Evolutionary conservation across 805 yeast genomes (phyloP).

Genomic region (Middelhovenomyces tepae): DNA sequence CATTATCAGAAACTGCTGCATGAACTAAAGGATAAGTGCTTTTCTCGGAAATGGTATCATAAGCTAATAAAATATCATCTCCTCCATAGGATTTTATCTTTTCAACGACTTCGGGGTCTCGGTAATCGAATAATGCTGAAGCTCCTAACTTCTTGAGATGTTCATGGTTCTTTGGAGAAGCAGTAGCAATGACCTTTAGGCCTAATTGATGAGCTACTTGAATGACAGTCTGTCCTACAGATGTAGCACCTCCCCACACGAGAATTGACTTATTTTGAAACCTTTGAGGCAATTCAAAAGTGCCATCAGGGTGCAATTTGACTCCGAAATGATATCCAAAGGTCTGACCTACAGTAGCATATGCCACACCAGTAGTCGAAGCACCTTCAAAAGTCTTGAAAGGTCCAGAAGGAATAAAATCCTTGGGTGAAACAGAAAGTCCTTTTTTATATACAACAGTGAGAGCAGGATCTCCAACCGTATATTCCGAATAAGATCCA

Average conservation of each 20-base stretch:
- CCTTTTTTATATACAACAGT: conserved; percentile 24
- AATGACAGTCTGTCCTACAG: conserved; percentile 48
- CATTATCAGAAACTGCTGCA: too few relatives aligned
- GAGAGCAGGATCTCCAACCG: conserved; percentile 30
- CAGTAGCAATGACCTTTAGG: conserved; percentile 40
- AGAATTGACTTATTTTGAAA: conserved; percentile 14
- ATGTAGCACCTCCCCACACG: conserved; percentile 46
- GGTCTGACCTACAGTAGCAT: conserved; percentile 40
- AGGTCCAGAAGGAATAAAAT: too few relatives aligned
- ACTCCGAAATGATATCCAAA: conserved; percentile 22
- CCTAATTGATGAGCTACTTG: conserved; percentile 50
- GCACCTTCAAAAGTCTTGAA: conserved; percentile 55
- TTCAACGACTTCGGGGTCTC: conserved; percentile 37
- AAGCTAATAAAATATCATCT: too few relatives aligned
- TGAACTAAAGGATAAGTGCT: not conserved
- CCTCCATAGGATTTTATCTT: conserved; percentile 34
- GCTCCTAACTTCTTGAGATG: conserved; percentile 42
- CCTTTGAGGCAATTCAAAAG: too few relatives aligned
- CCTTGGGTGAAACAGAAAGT: conserved; percentile 16
- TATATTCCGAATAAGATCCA: conserved; percentile 57
- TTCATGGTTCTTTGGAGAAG: conserved; percentile 39
- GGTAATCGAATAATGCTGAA: conserved; percentile 37
- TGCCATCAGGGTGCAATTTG: too few relatives aligned
- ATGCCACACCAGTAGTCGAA: conserved; percentile 48
- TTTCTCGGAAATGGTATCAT: not conserved